Conservation (phyloP, 306 rosid genomes). For the Vigna radiata region DNA sequence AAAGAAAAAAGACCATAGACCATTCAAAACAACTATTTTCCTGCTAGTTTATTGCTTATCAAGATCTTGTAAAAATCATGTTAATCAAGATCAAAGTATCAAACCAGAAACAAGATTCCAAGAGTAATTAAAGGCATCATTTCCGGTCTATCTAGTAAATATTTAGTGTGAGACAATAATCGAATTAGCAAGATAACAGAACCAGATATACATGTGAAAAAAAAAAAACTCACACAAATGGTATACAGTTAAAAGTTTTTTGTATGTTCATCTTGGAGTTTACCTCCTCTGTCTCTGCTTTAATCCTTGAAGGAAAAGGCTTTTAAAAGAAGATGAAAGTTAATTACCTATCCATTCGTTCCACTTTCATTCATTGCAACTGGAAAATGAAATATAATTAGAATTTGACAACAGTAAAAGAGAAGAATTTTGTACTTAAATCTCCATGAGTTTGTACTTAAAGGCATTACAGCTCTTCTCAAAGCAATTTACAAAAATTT, state of each 20-base stretch:
- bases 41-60: background rate
- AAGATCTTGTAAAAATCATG: slow-evolving; percentile 8
- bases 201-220: slow-evolving; percentile 26
- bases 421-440: slow-evolving; percentile 25
- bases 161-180: background rate
- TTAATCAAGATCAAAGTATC: slow-evolving; percentile 18
- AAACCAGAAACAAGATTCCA: slow-evolving; percentile 23
- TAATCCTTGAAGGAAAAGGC: background rate
- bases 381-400: slow-evolving; percentile 57
- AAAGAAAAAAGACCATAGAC: slow-evolving; percentile 2
- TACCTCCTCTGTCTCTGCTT: background rate
- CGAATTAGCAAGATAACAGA: slow-evolving; percentile 10
- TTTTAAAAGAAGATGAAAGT: slow-evolving; percentile 38
- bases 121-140: background rate
- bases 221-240: slow-evolving; percentile 8
- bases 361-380: slow-evolving; percentile 75
- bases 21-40: background rate
- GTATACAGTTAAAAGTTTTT: background rate
- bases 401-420: slow-evolving; percentile 24
- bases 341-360: slow-evolving; percentile 74
- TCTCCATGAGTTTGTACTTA: no score
- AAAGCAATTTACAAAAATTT: no score
- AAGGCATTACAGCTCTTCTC: no score
- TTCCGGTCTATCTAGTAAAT: background rate
- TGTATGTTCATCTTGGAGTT: slow-evolving; percentile 11